These are phyloP conservation scores for Xylaria palmicola DNA, from an alignment of 495 filamentous ascomycete species.

Conservation along the genomic window DNA sequence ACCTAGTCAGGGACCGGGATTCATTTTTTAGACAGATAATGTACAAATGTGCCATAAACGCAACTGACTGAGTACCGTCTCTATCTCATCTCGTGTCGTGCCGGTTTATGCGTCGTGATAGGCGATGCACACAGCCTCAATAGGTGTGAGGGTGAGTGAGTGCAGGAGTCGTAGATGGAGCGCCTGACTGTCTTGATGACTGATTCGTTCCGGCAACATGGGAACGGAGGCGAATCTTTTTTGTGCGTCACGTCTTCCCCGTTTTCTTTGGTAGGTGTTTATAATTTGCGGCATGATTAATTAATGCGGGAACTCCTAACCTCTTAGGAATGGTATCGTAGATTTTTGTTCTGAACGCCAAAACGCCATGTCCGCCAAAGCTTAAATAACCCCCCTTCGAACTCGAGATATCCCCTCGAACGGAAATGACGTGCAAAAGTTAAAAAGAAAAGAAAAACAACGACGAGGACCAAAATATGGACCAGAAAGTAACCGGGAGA, in stretches of 20 bases:
- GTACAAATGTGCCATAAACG: not conserved
- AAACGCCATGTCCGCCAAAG: not conserved
- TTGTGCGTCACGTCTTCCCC: too few relatives aligned
- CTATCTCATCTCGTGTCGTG: not conserved
- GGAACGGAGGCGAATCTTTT: too few relatives aligned
- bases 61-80: not conserved
- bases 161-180: too few relatives aligned
- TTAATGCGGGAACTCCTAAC: too few relatives aligned
- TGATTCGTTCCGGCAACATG: too few relatives aligned
- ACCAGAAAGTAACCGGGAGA: too few relatives aligned
- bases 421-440: too few relatives aligned
- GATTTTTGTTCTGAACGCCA: constrained; percentile 1
- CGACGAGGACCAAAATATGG: too few relatives aligned
- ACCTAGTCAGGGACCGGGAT: not conserved
- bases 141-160: too few relatives aligned
- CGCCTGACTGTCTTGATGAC: too few relatives aligned
- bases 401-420: not conserved
- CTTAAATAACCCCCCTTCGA: not conserved
- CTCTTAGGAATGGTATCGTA: not conserved
- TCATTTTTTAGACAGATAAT: not conserved
- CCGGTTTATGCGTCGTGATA: not conserved
- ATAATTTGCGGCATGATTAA: not conserved
- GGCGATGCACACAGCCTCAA: too few relatives aligned
- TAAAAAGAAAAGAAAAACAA: too few relatives aligned
- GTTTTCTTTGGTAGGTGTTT: not conserved